Percentiles rank a stretch among this genome's conserved stretches.
These are phyloP conservation scores for Neurospora sp. DNA, from an alignment of 495 filamentous ascomycete genomes.

Conservation along the genomic window DNA sequence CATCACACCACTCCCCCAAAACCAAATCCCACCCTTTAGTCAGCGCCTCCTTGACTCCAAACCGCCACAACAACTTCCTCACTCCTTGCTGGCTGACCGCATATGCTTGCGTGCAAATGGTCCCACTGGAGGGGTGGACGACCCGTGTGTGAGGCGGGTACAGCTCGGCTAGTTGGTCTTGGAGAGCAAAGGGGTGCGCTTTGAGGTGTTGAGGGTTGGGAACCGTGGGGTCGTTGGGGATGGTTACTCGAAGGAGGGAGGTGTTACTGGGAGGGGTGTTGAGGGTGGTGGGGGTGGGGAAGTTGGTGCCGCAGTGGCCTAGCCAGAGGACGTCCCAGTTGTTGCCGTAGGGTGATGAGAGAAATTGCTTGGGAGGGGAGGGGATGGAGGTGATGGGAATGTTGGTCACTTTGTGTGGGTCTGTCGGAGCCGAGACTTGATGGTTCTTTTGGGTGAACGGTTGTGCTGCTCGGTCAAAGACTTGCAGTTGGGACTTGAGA, in stretches of 20 bases:
- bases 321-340: conserved; percentile 43
- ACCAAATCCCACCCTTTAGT: conserved; percentile 35
- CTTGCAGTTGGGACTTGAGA: conserved; percentile 31
- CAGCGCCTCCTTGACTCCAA: conserved; percentile 23
- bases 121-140: conserved; percentile 29
- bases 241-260: conserved; percentile 19
- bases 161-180: conserved; percentile 23
- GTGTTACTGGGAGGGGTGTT: background rate
- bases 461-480: conserved; percentile 25
- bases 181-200: conserved; percentile 34
- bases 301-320: conserved; percentile 37
- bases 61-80: conserved; percentile 31
- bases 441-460: conserved; percentile 16
- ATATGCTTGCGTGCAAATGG: conserved; percentile 36
- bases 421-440: background rate
- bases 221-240: conserved; percentile 29
- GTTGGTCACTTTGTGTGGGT: background rate
- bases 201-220: conserved; percentile 28
- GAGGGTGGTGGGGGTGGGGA: conserved; percentile 14
- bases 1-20: conserved; percentile 37
- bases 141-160: conserved; percentile 35
- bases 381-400: background rate
- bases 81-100: conserved; percentile 35
- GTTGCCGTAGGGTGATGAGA: conserved; percentile 26
- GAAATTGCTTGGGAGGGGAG: background rate